These are phyloP conservation scores for Verticillium dahliae DNA, from an alignment of 2,329 filamentous ascomycete genomes.

Conservation along the genomic window DNA sequence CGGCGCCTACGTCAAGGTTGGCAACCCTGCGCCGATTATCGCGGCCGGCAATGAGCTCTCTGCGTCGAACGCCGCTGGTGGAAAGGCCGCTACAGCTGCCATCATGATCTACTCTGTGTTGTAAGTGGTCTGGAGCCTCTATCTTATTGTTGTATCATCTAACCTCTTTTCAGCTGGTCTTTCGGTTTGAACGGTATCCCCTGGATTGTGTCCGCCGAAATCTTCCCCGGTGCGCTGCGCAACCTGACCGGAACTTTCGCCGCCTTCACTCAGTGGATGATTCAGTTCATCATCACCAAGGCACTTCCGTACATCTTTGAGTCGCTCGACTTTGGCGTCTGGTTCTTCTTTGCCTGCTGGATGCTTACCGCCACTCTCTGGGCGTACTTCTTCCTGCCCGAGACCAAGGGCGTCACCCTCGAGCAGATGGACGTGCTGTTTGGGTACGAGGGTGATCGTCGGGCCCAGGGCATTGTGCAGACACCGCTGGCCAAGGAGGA, in stretches of 20 bases:
- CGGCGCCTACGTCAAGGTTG: constrained; percentile 46
- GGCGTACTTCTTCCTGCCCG: constrained; percentile 45
- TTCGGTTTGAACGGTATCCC: constrained; percentile 38
- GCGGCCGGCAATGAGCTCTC: constrained; percentile 32
- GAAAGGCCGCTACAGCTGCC: constrained; percentile 45
- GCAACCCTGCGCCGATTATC: constrained; percentile 38
- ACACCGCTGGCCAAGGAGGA: neutral
- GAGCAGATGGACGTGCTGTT: constrained; percentile 39
- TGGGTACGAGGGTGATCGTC: constrained; percentile 9
- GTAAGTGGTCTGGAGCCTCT: constrained; percentile 21
- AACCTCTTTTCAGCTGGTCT: constrained; percentile 24
- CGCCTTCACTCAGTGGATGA: constrained; percentile 32
- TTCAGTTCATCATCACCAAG: constrained; percentile 35
- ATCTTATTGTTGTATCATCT: neutral
- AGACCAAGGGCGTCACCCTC: constrained; percentile 47
- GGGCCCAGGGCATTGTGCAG: neutral
- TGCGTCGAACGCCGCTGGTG: constrained; percentile 34
- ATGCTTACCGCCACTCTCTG: constrained; percentile 41
- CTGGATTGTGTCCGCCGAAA: constrained; percentile 37
- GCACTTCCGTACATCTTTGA: constrained; percentile 37
- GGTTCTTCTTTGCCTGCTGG: constrained; percentile 50
- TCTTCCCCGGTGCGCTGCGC: constrained; percentile 35
- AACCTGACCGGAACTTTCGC: constrained; percentile 33
- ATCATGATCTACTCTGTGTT: constrained; percentile 50
- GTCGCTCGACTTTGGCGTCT: constrained; percentile 41